Conservation (phyloP, 2,329 filamentous ascomycete species). For the Diaporthe nobilis region DNA sequence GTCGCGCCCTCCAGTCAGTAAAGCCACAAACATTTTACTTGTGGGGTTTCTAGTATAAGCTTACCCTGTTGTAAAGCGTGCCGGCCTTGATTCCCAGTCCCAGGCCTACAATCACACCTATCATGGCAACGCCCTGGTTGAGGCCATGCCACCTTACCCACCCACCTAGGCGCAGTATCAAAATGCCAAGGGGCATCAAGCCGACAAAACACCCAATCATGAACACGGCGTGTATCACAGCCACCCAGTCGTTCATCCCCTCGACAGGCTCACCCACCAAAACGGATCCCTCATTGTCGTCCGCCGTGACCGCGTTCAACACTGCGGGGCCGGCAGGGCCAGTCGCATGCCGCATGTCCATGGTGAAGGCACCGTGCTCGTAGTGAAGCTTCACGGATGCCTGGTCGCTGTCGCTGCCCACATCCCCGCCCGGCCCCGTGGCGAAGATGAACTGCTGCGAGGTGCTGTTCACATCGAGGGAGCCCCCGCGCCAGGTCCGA, state of each 20-base stretch:
- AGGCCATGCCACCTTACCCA: constrained; percentile 69
- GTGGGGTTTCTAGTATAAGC: constrained; percentile 44
- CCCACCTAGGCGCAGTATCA: constrained; percentile 66
- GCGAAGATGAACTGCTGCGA: constrained; percentile 69
- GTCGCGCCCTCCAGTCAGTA: neutral
- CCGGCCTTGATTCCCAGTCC: constrained; percentile 67
- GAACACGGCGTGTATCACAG: constrained; percentile 61
- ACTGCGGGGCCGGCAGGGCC: constrained; percentile 59
- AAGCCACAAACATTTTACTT: no score
- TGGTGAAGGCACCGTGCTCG: constrained; percentile 67
- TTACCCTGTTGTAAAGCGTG: constrained; percentile 69
- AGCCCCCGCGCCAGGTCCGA: constrained; percentile 64
- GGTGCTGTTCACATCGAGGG: constrained; percentile 64
- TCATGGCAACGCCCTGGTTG: constrained; percentile 65
- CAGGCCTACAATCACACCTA: constrained; percentile 64
- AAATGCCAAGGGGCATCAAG: constrained; percentile 68
- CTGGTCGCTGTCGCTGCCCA: constrained; percentile 57
- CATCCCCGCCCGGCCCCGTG: constrained; percentile 62
- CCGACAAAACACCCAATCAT: constrained; percentile 71
- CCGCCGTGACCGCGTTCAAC: constrained; percentile 52
- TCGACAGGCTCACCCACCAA: constrained; percentile 46
- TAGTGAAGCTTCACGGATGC: constrained; percentile 66
- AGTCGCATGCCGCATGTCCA: constrained; percentile 68
- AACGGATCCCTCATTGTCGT: constrained; percentile 54
- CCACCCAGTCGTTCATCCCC: constrained; percentile 54